Base-by-base conservation (phyloP, 495 filamentous ascomycete species). In the Jackrogersella minutella region DNA sequence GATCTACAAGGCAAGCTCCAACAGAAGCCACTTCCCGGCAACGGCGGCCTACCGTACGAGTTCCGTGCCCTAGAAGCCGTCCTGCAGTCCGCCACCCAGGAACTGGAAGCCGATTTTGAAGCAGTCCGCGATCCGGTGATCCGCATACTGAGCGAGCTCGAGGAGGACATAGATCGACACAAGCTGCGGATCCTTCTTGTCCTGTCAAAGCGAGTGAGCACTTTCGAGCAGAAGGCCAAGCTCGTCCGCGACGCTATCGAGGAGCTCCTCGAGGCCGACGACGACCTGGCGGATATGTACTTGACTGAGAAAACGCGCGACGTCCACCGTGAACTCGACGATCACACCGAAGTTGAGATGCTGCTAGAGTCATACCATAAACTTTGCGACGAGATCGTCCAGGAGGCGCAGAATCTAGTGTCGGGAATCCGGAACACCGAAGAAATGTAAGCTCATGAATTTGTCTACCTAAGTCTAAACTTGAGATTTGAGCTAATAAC, bases 361-460 rank as follows among this genome's bases (percentile, higher is more conserved):
- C 80, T 99, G 43, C 81, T 99, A 11, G 95, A 99, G 76, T 96
- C 91, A 16, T 99, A 99, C 70, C 93, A 99, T 74, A 98, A 99
- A 77, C 89, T 99, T 41, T 92, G 90, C 73, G 95, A 99, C 77
- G 95, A 99, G 81, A 97, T 99, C 75, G 95, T 97, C 11, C 93
- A 99, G 75, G 90, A 92, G 50, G 91, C 92, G 50, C 91, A 92
- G 53, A 97, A 96, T 75, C 77, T 98, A 44, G 93, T 97, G 37
- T 93, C 89, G n/a, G 91, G 90, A 69, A 99, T 99, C 75, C 88
- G 95, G 58, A 99, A 97, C 72, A 99, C 95, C 0, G 95, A 99
- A 78, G 95, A 99, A 83, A 95, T 99, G 93, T 97, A 80, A 81
- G 87, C 75, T 46, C 8, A 19, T 14, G 3, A 33, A 14, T 4